Base-by-base conservation (phyloP, 2,329 filamentous ascomycete species). In the Epichloe scottii region DNA sequence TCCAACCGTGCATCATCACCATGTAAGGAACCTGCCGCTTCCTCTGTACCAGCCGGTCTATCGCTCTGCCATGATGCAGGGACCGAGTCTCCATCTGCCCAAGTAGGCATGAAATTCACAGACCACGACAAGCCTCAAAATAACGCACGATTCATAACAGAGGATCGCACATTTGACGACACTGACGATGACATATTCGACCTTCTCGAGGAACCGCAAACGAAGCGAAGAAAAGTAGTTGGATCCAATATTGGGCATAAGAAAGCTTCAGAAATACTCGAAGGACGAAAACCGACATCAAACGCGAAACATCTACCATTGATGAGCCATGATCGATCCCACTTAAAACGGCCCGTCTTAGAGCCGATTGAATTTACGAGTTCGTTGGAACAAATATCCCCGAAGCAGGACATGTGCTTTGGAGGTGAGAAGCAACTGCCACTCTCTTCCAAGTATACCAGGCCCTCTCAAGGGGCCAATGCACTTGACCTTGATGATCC, bases 341-440 rank as follows among this genome's bases (percentile, higher is more conserved):
- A 10, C 33, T 14, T 33, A 12, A 43, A 11, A 8, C 42, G 46
- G 5, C 8, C 45, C 3, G 51, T 47, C 2, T 33, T 54, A 17
- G 64, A 66, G 2, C 54, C 59, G 2, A 71, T 71, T 7, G 67
- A 70, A 23, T 60, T 66, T 2, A 67, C 67, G 0, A 71, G 68
- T 51, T 68, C 69, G 0, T 60, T 66, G 5, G 58, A 60, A 33
- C 39, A 21, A 2, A 43, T 47, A 2, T 42, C 54, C 37, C 54
- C 4, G 46, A 47, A 11, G 30, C 37, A 21, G 30, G 23, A 12
- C 23, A 37, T 19, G 8, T 30, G n/a, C 11, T n/a, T 7, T 23
- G n/a, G 39, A 11, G n/a, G 14, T 17, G 12, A 43, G 26, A 23
- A 41, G 41, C 17, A 30, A 33, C 23, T 10, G 11, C 17, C 38